Percentiles rank a stretch among this genome's conserved stretches.
phyloP scores from a whole-genome alignment of 1,284 basidiomycete species.

The Omphalotus olearius region DNA sequence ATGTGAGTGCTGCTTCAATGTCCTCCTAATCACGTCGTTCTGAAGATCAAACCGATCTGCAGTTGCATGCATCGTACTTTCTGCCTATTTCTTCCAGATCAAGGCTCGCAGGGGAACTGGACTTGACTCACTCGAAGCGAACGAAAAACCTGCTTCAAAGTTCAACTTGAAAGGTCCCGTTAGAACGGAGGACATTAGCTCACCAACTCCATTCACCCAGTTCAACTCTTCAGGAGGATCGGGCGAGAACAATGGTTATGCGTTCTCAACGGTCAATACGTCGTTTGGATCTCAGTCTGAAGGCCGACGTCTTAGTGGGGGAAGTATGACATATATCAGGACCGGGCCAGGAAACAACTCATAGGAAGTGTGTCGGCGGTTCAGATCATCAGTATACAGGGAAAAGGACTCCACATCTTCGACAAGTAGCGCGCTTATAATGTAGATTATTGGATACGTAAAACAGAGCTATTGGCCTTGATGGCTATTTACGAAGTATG shows the following conservation, averaged over 20 bases:
- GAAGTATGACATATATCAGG: neutral
- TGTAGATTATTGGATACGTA: too few relatives aligned
- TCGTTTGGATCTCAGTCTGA: neutral
- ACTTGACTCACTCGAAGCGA: neutral
- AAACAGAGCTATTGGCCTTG: too few relatives aligned
- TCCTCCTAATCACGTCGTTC: neutral
- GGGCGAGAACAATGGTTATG: slow-evolving; percentile 11
- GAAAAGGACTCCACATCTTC: too few relatives aligned
- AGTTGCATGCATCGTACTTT: neutral
- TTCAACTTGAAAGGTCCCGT: neutral
- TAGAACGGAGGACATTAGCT: slow-evolving; percentile 1
- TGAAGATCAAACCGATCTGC: neutral
- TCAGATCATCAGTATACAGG: too few relatives aligned
- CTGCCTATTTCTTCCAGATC: neutral
- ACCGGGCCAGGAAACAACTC: too few relatives aligned
- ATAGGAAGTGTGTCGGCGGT: too few relatives aligned
- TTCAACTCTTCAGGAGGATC: slow-evolving; percentile 5
- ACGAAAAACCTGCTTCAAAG: neutral
- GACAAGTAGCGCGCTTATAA: too few relatives aligned
- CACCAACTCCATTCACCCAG: slow-evolving; percentile 3
- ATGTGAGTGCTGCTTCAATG: slow-evolving; percentile 32
- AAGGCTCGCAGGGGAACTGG: neutral
- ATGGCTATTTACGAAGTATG: too few relatives aligned
- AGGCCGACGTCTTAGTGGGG: neutral
- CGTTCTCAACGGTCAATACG: slow-evolving; percentile 11